Evolutionary conservation across 2,329 filamentous ascomycete genomes (phyloP).

Genomic region (Alternaria gaisen): DNA sequence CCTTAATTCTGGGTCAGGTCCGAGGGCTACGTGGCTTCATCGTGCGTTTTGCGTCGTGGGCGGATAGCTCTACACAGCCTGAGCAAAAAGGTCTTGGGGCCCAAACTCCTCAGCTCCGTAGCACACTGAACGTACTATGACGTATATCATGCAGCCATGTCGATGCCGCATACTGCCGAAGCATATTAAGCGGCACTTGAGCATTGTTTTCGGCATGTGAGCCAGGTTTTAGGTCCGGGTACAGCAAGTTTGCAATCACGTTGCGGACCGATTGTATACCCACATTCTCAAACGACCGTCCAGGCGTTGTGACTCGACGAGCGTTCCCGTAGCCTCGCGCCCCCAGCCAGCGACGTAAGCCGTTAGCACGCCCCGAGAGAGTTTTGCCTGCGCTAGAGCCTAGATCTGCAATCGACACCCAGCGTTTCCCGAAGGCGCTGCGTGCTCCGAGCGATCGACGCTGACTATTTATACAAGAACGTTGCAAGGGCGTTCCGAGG

Average conservation of each 20-base stretch:
- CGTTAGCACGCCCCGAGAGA: constrained; percentile 16
- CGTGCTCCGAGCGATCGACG: constrained; percentile 18
- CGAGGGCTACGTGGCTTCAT: constrained; percentile 24
- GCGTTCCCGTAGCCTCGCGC: constrained; percentile 9
- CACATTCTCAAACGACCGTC: constrained; percentile 3
- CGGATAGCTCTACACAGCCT: neutral
- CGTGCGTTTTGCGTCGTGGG: neutral
- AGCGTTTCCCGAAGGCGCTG: constrained; percentile 14
- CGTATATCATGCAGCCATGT: neutral
- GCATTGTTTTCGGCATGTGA: constrained; percentile 9
- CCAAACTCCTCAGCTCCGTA: neutral
- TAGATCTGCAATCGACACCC: constrained; percentile 14
- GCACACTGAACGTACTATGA: neutral
- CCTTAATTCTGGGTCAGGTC: neutral
- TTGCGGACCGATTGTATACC: constrained; percentile 13
- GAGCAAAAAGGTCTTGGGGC: neutral
- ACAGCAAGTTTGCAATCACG: constrained; percentile 13
- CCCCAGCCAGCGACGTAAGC: constrained; percentile 5
- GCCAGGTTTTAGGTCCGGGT: constrained; percentile 6
- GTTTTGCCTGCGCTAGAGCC: constrained; percentile 19
- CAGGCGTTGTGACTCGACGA: constrained; percentile 8
- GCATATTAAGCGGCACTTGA: constrained; percentile 11
- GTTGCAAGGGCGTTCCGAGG: constrained; percentile 13
- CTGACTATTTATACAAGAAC: constrained; percentile 14
- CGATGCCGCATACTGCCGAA: constrained; percentile 1